Evolutionary conservation across 2,329 filamentous ascomycete genomes (phyloP).

Genomic region (Epichloe brachyelytri): DNA sequence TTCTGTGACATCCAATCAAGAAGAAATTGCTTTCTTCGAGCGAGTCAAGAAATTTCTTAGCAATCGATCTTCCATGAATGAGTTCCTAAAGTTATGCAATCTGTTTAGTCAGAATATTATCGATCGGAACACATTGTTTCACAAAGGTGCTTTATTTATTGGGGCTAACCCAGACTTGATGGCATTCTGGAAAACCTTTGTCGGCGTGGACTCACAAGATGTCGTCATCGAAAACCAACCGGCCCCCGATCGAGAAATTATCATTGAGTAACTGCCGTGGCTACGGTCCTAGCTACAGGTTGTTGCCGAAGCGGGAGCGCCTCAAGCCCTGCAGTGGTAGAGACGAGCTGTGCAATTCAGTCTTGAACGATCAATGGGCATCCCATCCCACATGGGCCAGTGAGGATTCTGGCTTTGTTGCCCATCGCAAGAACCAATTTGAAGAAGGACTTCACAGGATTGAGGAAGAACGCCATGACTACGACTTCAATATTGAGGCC

Average conservation of each 20-base stretch:
- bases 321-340: conserved; percentile 87
- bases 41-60: conserved; percentile 91
- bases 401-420: conserved; percentile 94
- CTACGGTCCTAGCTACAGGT: conserved; percentile 87
- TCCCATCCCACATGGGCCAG: conserved; percentile 98
- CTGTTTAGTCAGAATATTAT: conserved; percentile 89
- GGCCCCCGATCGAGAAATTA: conserved; percentile 66
- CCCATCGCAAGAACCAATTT: conserved; percentile 89
- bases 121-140: conserved; percentile 67
- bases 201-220: conserved; percentile 65
- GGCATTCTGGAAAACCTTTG: conserved; percentile 73
- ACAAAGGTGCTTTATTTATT: conserved; percentile 76
- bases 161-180: conserved; percentile 82
- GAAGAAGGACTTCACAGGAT: conserved; percentile 93
- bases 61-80: conserved; percentile 84
- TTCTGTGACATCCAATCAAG: conserved; percentile 59
- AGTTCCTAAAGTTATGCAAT: conserved; percentile 95
- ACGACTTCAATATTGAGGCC: conserved; percentile 95
- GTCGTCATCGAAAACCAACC: conserved; percentile 68
- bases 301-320: conserved; percentile 81
- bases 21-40: conserved; percentile 90
- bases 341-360: conserved; percentile 84
- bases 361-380: conserved; percentile 96
- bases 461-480: conserved; percentile 95
- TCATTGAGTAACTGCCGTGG: conserved; percentile 90